Percentiles rank a stretch among this genome's conserved stretches.
phyloP scores from a whole-genome alignment of 2,329 filamentous ascomycete genomes.

The Xylaria digitata region DNA sequence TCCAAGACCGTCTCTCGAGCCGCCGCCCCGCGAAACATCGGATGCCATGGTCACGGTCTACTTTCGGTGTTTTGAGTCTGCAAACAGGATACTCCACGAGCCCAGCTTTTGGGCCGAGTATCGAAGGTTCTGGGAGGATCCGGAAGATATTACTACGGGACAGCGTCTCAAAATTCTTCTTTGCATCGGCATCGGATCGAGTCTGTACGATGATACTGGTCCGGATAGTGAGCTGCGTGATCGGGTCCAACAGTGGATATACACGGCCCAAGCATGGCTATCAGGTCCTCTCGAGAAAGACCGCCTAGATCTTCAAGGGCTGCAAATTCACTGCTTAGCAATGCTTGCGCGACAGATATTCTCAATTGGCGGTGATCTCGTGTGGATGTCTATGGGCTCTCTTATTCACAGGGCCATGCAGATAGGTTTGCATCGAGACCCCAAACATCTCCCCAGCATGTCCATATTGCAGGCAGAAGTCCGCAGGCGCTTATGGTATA shows the following conservation, averaged over 20 bases:
- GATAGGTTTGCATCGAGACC: conserved; percentile 59
- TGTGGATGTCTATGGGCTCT: conserved; percentile 57
- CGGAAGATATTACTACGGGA: conserved; percentile 41
- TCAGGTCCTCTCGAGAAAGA: conserved; percentile 55
- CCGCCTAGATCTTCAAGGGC: conserved; percentile 49
- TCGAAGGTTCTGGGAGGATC: conserved; percentile 57
- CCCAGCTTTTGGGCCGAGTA: conserved; percentile 65
- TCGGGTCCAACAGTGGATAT: conserved; percentile 54
- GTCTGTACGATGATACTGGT: conserved; percentile 46
- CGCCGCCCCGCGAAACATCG: conserved; percentile 49
- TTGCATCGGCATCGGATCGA: conserved; percentile 56
- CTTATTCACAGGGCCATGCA: conserved; percentile 58
- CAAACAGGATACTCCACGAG: conserved; percentile 63
- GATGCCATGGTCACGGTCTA: conserved; percentile 60
- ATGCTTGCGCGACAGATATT: conserved; percentile 57
- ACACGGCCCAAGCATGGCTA: conserved; percentile 57
- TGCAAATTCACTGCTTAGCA: conserved; percentile 56
- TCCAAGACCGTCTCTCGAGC: conserved; percentile 42
- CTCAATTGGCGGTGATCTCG: conserved; percentile 54
- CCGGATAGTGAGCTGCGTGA: conserved; percentile 44
- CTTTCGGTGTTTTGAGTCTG: conserved; percentile 61
- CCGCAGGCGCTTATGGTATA: conserved; percentile 57
- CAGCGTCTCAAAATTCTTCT: conserved; percentile 54
- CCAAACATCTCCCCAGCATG: conserved; percentile 53
- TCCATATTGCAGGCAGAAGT: conserved; percentile 53